These are phyloP conservation scores for Phytophthora cryptogea DNA, from an alignment of 352 stramenopile species.

Conservation along the genomic window DNA sequence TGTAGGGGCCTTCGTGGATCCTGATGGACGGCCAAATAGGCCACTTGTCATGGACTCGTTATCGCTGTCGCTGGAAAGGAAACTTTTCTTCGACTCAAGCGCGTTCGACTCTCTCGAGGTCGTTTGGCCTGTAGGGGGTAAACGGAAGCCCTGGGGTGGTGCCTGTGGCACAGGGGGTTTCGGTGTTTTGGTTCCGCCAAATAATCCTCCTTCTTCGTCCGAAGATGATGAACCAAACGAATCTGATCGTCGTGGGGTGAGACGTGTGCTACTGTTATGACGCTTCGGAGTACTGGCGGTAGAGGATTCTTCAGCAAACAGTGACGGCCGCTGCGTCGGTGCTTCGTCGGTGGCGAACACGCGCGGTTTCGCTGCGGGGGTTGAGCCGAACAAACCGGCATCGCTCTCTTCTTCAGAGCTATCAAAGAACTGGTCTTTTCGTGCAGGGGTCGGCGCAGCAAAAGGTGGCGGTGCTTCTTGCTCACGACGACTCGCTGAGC, in stretches of 20 bases:
- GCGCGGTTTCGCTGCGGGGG: conserved; percentile 23
- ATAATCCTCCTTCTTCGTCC: conserved; percentile 48
- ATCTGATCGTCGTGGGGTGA: conserved; percentile 39
- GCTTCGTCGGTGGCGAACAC: conserved; percentile 36
- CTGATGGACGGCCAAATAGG: conserved; percentile 39
- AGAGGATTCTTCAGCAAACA: conserved; percentile 46
- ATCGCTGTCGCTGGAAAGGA: conserved; percentile 50
- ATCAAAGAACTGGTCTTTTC: conserved; percentile 58
- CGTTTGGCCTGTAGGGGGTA: conserved; percentile 28
- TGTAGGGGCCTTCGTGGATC: conserved; percentile 16
- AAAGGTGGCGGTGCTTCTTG: conserved; percentile 29
- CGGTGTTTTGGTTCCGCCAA: conserved; percentile 38
- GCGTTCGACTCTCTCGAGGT: conserved; percentile 18
- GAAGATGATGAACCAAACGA: conserved; percentile 55
- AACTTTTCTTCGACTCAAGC: conserved; percentile 29
- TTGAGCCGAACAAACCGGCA: conserved; percentile 54
- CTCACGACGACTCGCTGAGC: conserved; percentile 14
- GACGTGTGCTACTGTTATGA: conserved; percentile 26
- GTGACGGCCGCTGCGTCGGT: conserved; percentile 22
- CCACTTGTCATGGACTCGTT: conserved; percentile 38
- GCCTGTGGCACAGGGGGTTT: conserved; percentile 15
- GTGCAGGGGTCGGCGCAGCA: conserved; percentile 24
- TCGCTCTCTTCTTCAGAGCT: conserved; percentile 69
- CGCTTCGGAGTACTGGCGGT: conserved; percentile 22
- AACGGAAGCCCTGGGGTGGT: conserved; percentile 31